Percentiles rank a stretch among this genome's conserved stretches.
Evolutionary conservation across 495 filamentous ascomycete species (phyloP).

Genomic region (Tuber indicum): DNA sequence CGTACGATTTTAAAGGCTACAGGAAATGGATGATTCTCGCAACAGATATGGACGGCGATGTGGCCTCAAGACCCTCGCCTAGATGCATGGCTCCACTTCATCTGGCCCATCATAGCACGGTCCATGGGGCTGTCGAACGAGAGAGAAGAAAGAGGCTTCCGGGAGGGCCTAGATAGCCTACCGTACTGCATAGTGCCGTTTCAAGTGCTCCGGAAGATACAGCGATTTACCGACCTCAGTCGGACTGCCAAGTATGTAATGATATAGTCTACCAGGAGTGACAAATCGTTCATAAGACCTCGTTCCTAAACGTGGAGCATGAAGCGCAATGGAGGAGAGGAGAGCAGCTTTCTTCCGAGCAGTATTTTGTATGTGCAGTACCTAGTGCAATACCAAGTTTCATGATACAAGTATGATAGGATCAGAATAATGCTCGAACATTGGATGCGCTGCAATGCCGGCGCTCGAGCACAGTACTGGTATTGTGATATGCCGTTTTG

Average conservation of each 20-base stretch:
- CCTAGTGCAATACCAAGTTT: background rate
- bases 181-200: background rate
- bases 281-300: background rate
- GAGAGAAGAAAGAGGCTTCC: background rate
- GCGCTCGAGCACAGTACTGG: background rate
- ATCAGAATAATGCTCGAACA: background rate
- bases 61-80: background rate
- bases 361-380: background rate
- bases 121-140: background rate
- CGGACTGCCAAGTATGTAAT: background rate
- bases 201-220: background rate
- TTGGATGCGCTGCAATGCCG: background rate
- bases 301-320: background rate
- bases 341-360: background rate
- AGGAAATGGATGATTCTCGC: background rate
- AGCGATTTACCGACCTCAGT: background rate
- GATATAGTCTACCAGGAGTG: too few relatives aligned
- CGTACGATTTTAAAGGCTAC: background rate
- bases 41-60: background rate
- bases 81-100: background rate
- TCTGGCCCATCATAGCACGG: background rate
- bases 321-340: background rate
- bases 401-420: background rate
- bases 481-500: background rate
- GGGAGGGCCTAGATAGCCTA: background rate